phyloP scores from a whole-genome alignment of 768 basidiomycete genomes.

The Royoungia palumana region DNA sequence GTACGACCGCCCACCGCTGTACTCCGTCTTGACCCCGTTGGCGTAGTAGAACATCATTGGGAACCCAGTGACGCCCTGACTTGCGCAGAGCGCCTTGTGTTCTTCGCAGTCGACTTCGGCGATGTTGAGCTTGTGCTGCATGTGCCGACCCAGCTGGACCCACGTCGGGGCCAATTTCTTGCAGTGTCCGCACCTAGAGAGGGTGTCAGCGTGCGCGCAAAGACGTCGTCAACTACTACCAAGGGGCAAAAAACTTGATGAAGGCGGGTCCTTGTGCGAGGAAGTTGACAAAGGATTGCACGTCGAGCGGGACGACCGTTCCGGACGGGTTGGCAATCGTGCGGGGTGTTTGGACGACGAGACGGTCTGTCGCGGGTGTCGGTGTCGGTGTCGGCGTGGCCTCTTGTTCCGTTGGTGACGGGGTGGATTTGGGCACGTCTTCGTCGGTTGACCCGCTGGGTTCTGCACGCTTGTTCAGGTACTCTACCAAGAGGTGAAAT shows the following conservation, averaged over 20 bases:
- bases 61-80: conserved; percentile 71
- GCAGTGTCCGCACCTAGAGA: conserved; percentile 84
- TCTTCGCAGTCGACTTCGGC: conserved; percentile 90
- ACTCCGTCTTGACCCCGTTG: conserved; percentile 63
- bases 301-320: conserved; percentile 21
- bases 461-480: conserved; percentile 46
- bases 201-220: not conserved
- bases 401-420: conserved; percentile 7
- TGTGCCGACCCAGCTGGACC: conserved; percentile 64
- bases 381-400: conserved; percentile 1
- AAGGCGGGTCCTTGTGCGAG: conserved; percentile 51
- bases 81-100: conserved; percentile 60
- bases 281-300: conserved; percentile 37
- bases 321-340: conserved; percentile 23
- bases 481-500: conserved; percentile 51
- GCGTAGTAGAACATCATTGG: conserved; percentile 77
- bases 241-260: conserved; percentile 89
- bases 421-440: not conserved
- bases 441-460: conserved; percentile 8
- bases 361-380: conserved; percentile 1
- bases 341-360: conserved; percentile 16
- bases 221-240: conserved; percentile 39
- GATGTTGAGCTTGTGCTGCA: conserved; percentile 70
- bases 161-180: conserved; percentile 88
- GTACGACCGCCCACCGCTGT: conserved; percentile 67